phyloP scores from a whole-genome alignment of 2,329 filamentous ascomycete species.

The Phyllosticta ampelicida region DNA sequence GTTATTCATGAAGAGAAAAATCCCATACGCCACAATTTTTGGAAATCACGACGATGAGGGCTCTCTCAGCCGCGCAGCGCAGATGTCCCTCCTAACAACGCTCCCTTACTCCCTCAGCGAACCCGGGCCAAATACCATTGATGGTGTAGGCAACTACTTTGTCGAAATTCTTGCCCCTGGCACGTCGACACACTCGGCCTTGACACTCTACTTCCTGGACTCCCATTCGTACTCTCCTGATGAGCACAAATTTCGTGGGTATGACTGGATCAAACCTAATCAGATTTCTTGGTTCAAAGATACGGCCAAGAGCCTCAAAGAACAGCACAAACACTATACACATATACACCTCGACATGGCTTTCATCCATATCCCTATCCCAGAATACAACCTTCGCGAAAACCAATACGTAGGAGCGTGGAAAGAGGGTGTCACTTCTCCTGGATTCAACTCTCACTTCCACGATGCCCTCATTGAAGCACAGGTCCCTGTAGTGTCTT shows the following conservation, averaged over 20 bases:
- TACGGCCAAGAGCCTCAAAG: constrained; percentile 55
- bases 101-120: constrained; percentile 84
- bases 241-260: constrained; percentile 77
- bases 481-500: constrained; percentile 76
- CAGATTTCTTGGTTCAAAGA: constrained; percentile 92
- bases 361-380: constrained; percentile 94
- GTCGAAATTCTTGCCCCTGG: constrained; percentile 79
- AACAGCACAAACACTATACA: constrained; percentile 69
- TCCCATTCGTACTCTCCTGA: constrained; percentile 88
- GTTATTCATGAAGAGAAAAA: constrained; percentile 72
- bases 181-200: constrained; percentile 69
- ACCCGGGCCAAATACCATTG: constrained; percentile 70
- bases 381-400: constrained; percentile 63
- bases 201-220: constrained; percentile 92
- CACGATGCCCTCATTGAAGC: constrained; percentile 78
- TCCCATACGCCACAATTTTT: constrained; percentile 89
- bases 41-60: constrained; percentile 97
- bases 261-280: constrained; percentile 91
- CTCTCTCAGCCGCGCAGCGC: constrained; percentile 60
- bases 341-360: constrained; percentile 92
- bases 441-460: constrained; percentile 85
- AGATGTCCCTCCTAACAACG: constrained; percentile 78
- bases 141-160: constrained; percentile 90
- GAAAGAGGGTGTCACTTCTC: constrained; percentile 78
- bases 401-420: constrained; percentile 57